Percentiles rank a stretch among this genome's conserved stretches.
Conservation (phyloP, 108 stramenopile species). For the Stephanodiscus minutulus region DNA sequence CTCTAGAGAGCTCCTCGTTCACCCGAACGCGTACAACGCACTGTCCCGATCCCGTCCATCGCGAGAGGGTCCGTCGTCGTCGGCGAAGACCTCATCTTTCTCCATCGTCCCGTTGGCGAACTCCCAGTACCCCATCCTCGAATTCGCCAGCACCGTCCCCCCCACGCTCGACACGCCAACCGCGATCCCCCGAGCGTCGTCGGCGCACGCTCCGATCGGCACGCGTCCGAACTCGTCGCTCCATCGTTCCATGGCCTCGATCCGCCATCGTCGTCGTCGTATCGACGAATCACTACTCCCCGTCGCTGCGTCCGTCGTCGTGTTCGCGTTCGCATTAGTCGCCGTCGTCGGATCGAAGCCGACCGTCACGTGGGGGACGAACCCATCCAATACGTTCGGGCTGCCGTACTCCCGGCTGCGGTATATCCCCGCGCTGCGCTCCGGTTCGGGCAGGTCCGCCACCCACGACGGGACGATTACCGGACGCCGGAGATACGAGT, state of each 20-base stretch:
- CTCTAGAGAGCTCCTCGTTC: no score
- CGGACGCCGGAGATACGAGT: conserved; percentile 30
- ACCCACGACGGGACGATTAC: conserved; percentile 43
- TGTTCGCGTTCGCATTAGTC: no score
- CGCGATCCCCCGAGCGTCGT: conserved; percentile 12
- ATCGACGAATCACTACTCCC: no score
- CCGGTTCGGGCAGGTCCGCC: conserved; percentile 24
- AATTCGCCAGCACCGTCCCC: conserved; percentile 39
- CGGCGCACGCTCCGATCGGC: conserved; percentile 6
- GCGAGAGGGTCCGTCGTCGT: no score
- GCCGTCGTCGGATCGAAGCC: conserved; percentile 37
- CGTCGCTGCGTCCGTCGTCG: not conserved
- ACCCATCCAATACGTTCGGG: conserved; percentile 52
- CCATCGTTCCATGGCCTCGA: conserved; percentile 40
- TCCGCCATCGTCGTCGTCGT: conserved; percentile 16
- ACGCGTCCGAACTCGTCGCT: not conserved
- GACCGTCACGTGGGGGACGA: conserved; percentile 54
- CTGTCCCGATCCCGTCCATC: no score
- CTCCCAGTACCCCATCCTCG: conserved; percentile 31
- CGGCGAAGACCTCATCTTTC: no score
- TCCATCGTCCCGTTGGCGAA: no score
- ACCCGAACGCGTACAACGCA: no score
- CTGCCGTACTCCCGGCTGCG: conserved; percentile 39
- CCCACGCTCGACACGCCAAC: conserved; percentile 25
- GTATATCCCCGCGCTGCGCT: conserved; percentile 24